These are phyloP conservation scores for Fusarium fracticaudum DNA, from an alignment of 2,329 filamentous ascomycete species.

Conservation along the genomic window DNA sequence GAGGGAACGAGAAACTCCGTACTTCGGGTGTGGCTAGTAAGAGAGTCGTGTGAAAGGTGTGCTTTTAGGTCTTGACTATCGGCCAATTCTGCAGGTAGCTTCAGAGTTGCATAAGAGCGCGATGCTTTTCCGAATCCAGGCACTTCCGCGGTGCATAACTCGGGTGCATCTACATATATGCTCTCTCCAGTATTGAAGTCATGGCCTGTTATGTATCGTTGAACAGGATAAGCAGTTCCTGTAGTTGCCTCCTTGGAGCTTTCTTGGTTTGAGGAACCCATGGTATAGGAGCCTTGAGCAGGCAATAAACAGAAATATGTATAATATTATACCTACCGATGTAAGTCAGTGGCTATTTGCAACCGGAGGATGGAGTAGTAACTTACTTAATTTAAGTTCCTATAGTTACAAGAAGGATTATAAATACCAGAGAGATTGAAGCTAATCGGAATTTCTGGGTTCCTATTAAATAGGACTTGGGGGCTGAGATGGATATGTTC, in stretches of 20 bases:
- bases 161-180: neutral
- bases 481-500: neutral
- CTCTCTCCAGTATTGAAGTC: neutral
- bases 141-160: neutral
- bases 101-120: conserved; percentile 8
- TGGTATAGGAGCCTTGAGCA: neutral
- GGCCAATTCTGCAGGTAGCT: neutral
- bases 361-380: neutral
- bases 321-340: neutral
- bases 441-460: neutral
- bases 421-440: neutral
- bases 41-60: neutral
- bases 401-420: too few relatives aligned
- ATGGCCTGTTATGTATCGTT: conserved; percentile 10
- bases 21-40: neutral
- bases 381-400: neutral
- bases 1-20: neutral
- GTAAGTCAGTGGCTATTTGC: neutral
- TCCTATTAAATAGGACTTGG: too few relatives aligned
- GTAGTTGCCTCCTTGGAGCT: neutral
- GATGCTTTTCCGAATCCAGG: conserved; percentile 6
- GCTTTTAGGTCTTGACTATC: neutral
- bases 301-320: too few relatives aligned
- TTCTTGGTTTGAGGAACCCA: neutral
- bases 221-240: neutral